phyloP scores from a whole-genome alignment of 2,329 filamentous ascomycete genomes.

The Apiospora marii region DNA sequence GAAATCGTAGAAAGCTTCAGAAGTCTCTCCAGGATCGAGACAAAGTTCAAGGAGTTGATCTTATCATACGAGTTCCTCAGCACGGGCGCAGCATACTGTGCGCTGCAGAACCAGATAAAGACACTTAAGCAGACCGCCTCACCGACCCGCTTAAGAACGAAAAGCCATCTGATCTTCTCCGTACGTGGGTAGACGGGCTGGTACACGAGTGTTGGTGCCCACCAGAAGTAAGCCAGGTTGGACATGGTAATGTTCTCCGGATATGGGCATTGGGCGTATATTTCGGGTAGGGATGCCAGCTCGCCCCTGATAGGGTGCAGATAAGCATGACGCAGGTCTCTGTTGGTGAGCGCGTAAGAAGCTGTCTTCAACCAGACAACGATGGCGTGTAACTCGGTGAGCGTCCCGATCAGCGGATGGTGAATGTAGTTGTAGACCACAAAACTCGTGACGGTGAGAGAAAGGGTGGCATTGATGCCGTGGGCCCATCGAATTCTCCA shows the following conservation, averaged over 20 bases:
- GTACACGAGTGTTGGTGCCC: conserved; percentile 95
- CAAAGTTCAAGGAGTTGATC: conserved; percentile 80
- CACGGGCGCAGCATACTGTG: conserved; percentile 92
- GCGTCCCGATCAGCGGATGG: conserved; percentile 90
- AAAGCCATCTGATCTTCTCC: conserved; percentile 81
- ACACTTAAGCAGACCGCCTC: conserved; percentile 82
- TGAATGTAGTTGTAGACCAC: conserved; percentile 91
- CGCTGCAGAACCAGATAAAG: conserved; percentile 94
- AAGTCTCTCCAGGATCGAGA: conserved; percentile 85
- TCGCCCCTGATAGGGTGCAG: conserved; percentile 76
- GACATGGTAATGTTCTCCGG: conserved; percentile 87
- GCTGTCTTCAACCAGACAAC: conserved; percentile 97
- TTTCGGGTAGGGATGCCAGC: conserved; percentile 75
- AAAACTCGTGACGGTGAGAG: conserved; percentile 80
- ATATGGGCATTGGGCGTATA: conserved; percentile 87
- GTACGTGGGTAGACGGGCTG: conserved; percentile 95
- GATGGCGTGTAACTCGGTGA: conserved; percentile 90
- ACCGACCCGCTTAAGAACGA: conserved; percentile 81
- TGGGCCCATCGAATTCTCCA: conserved; percentile 81
- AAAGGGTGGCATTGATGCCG: conserved; percentile 82
- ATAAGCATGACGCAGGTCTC: conserved; percentile 90
- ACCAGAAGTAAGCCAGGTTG: conserved; percentile 96
- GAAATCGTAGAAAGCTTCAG: conserved; percentile 97
- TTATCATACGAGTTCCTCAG: conserved; percentile 90
- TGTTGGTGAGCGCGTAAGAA: conserved; percentile 96